Evolutionary conservation across 192 early-diverging fungal species (phyloP), one percentile per base, ranked within the genome.

Genomic region (Podila epigama): DNA sequence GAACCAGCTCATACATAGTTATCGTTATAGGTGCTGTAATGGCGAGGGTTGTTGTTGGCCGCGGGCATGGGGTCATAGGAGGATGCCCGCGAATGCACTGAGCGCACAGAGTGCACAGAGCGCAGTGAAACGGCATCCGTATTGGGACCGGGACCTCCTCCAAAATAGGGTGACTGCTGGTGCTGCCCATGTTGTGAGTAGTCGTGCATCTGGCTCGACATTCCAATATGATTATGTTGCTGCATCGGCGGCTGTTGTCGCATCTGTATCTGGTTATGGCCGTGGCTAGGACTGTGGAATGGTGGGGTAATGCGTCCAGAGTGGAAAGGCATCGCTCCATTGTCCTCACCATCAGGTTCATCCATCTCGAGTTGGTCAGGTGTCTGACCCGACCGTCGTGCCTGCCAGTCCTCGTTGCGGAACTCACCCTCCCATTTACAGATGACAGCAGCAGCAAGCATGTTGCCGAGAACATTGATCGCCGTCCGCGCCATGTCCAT

Each of bases 401-500:
- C 70, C 2, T 57, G 44, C 79, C 83, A 83, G 7, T 79, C 81
- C 22, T 70, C 73, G 60, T 69, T 71, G 44, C 87, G 81, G 83
- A 90, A 93, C 22, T 79, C 63, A 4, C 89, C 89, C 62, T 92
- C 91, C 83, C 85, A 86, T 54, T 85, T 85, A 15, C 90, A 82
- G 52, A 92, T 87, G 4, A 89, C 88, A 33, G 85, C 85, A 18
- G 81, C 70, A 18, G 87, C 90, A 18, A 88, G 69, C 62, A 88
- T 89, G 79, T 92, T 92, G 25, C 90, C 90, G 27, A 89, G 54
- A 2, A 91, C 81, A 55, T 92, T 92, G 66, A 90, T 63, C 7
- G 86, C 71, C 2, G 88, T 90, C 7, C 91, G 68, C 28, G 75
- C 83, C 90, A 93, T 92, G 63, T 92, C 90, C 88, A 89, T 88